A percentile compares a stretch with the other conserved stretches of the same genome.
These are phyloP conservation scores for Emergomyces africanus DNA, from an alignment of 2,329 filamentous ascomycete species.

Conservation along the genomic window DNA sequence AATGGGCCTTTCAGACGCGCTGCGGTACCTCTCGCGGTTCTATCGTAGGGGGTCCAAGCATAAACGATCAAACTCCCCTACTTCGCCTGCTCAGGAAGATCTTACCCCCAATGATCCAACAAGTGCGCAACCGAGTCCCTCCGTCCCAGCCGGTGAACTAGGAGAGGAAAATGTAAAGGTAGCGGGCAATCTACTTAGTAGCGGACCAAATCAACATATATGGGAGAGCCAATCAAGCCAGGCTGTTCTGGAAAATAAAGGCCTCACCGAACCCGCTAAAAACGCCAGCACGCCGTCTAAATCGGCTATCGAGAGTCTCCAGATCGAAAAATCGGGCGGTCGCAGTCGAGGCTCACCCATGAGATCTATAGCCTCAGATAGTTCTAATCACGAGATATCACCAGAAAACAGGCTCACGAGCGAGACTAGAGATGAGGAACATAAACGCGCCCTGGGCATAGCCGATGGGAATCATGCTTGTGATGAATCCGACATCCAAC, in stretches of 20 bases:
- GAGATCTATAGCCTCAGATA: neutral
- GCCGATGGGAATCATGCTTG: neutral
- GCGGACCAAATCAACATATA: neutral
- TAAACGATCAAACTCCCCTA: neutral
- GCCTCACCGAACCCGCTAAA: neutral
- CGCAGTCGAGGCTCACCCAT: neutral
- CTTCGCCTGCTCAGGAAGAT: neutral
- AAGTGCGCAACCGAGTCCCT: neutral
- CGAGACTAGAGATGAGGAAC: neutral
- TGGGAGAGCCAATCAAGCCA: neutral
- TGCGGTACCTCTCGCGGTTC: conserved; percentile 10
- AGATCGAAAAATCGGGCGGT: neutral
- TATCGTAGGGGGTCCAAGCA: conserved; percentile 3
- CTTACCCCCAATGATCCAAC: neutral
- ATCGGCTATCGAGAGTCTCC: neutral
- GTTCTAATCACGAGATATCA: neutral
- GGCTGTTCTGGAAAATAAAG: neutral
- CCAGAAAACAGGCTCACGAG: neutral
- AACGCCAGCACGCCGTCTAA: neutral
- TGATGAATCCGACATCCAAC: neutral
- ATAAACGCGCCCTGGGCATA: neutral
- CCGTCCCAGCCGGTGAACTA: neutral
- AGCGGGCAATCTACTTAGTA: neutral
- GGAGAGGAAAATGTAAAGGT: neutral
- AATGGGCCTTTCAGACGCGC: conserved; percentile 8